Evolutionary conservation across 768 basidiomycete species (phyloP).

Genomic region (Amanita jacksonii): DNA sequence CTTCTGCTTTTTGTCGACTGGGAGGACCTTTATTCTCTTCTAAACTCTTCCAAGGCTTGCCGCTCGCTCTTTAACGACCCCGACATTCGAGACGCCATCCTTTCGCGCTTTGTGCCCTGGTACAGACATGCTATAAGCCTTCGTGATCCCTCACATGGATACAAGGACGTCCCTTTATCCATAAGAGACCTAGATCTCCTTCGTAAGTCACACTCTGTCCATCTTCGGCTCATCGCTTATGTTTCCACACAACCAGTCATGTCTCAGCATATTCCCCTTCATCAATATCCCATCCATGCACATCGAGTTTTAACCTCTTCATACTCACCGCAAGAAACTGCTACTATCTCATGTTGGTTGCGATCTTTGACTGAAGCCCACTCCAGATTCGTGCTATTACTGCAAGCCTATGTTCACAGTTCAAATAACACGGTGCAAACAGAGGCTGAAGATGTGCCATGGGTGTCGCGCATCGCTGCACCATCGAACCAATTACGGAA

Average conservation of each 20-base stretch:
- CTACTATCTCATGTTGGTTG: slow-evolving; percentile 27
- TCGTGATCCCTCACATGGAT: slow-evolving; percentile 26
- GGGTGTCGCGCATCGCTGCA: slow-evolving; percentile 20
- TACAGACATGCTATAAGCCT: slow-evolving; percentile 36
- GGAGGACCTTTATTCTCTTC: slow-evolving; percentile 28
- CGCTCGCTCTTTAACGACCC: slow-evolving; percentile 21
- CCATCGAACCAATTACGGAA: slow-evolving; percentile 32
- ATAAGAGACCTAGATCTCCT: slow-evolving; percentile 56
- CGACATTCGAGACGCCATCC: slow-evolving; percentile 27
- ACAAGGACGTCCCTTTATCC: slow-evolving; percentile 40
- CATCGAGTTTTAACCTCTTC: slow-evolving; percentile 39
- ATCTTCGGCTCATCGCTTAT: slow-evolving; percentile 10
- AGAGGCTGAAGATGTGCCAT: slow-evolving; percentile 33
- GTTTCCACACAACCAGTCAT: slow-evolving; percentile 32
- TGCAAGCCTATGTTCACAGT: slow-evolving; percentile 66
- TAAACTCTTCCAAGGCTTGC: slow-evolving; percentile 25
- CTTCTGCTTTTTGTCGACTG: slow-evolving; percentile 28
- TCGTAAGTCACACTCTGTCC: slow-evolving; percentile 31
- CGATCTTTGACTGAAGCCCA: slow-evolving; percentile 49
- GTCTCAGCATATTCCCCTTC: slow-evolving; percentile 55
- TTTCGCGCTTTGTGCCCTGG: slow-evolving; percentile 47
- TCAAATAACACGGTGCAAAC: slow-evolving; percentile 36
- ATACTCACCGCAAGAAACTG: slow-evolving; percentile 22
- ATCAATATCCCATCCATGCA: slow-evolving; percentile 64
- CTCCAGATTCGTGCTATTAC: slow-evolving; percentile 63